Conservation (phyloP, 1,284 basidiomycete species). For the Wolfiporia cocos region DNA sequence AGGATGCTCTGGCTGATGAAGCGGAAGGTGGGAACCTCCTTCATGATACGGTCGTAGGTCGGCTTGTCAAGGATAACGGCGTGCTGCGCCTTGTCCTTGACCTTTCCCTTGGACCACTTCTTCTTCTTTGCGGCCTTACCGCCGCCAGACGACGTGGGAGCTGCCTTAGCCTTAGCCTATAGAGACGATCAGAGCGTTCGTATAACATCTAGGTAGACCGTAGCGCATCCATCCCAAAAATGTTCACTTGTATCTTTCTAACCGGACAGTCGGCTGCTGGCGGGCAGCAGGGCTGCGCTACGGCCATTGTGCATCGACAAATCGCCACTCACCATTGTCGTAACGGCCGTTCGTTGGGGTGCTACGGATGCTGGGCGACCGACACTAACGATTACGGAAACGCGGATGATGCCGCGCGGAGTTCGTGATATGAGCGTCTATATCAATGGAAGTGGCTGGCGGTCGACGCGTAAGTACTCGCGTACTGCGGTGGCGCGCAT, state of each 20-base stretch:
- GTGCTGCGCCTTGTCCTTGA: conserved; percentile 98
- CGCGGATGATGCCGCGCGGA: conserved; percentile 10
- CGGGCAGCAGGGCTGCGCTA: background rate
- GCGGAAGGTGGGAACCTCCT: conserved; percentile 99
- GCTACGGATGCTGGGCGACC: conserved; percentile 11
- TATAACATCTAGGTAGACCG: conserved; percentile 17
- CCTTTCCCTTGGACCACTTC: conserved; percentile 99
- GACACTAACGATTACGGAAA: background rate
- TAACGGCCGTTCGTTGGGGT: conserved; percentile 23
- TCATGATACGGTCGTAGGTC: conserved; percentile 92
- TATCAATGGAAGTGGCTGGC: background rate
- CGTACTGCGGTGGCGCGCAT: too few species aligned
- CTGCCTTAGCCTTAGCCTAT: conserved; percentile 78
- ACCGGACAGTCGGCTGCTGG: too few species aligned
- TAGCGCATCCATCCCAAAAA: conserved; percentile 20
- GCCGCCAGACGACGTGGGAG: conserved; percentile 59
- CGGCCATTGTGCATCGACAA: background rate
- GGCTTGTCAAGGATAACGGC: conserved; percentile 90
- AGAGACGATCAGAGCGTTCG: conserved; percentile 1
- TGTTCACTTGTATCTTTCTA: too few species aligned
- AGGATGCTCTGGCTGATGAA: conserved; percentile 97
- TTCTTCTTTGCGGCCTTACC: conserved; percentile 95
- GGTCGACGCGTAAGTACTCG: too few species aligned
- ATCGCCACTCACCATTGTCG: conserved; percentile 26
- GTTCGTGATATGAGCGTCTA: background rate